phyloP scores from a whole-genome alignment of 257 asterid genomes.

The Fraxinus quadrangulata region DNA sequence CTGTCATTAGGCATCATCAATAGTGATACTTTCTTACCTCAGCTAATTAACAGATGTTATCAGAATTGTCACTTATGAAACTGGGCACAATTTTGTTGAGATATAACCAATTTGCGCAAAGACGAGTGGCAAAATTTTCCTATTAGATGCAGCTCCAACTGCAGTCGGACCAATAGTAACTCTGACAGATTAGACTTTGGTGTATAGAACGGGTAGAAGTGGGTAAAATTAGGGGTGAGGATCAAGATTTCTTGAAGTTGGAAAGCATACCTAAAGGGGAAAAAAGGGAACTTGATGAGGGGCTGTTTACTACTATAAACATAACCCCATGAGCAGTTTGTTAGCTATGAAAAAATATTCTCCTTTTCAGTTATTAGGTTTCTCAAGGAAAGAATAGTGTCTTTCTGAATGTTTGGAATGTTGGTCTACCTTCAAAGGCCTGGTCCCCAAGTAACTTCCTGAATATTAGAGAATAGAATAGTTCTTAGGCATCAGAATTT shows the following conservation, averaged over 20 bases:
- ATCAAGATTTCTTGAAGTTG: neutral
- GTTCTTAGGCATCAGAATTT: conserved; percentile 26
- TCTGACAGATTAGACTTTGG: conserved; percentile 17
- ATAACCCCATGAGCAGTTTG: conserved; percentile 11
- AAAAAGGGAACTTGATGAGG: neutral
- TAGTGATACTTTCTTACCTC: neutral
- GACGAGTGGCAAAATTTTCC: too few species aligned
- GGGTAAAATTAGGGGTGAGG: conserved; percentile 6
- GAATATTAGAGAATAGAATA: conserved; percentile 12
- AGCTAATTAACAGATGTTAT: too few species aligned
- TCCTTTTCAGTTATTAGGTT: conserved; percentile 12
- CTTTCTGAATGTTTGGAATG: conserved; percentile 19
- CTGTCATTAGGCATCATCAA: neutral
- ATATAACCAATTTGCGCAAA: too few species aligned
- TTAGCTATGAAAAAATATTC: conserved; percentile 10
- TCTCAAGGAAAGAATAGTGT: conserved; percentile 18
- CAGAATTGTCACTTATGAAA: too few species aligned
- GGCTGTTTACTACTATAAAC: neutral
- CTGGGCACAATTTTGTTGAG: too few species aligned
- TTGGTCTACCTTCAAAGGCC: conserved; percentile 8
- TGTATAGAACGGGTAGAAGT: conserved; percentile 3
- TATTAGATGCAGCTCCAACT: neutral
- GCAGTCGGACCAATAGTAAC: conserved; percentile 7
- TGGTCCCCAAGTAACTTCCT: conserved; percentile 20
- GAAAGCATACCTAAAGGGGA: neutral